Evolutionary conservation across 805 yeast genomes (phyloP), one percentile per base, ranked within the genome.

Genomic region (Nakazawaea wyomingensis): DNA sequence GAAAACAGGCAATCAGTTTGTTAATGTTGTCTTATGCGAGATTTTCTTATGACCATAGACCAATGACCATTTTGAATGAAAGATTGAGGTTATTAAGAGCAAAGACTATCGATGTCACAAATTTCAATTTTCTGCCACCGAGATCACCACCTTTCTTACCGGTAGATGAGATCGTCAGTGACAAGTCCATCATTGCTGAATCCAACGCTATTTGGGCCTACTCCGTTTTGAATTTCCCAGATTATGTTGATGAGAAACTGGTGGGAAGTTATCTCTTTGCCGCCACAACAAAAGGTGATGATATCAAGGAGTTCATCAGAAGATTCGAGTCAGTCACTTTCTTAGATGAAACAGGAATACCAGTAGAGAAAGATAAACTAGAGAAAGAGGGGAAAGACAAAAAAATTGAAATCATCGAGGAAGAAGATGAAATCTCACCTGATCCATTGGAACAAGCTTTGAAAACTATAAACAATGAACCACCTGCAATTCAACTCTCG

Each of bases 131-230:
- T 48, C 27, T 19, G 4, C 49, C 57, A 37, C 44, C 48, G 3
- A 31, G n/a, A 2, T 53, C 65, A 11, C 76, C 88, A 2, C 97
- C 97, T 3, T 76, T 91, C 45, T 63, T 91, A 33, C 90, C 96
- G 1, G 55, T 77, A 1, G 51, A 66, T 0, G 66, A 67, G 7
- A 55, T 85, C 7, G 51, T 52, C 1, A 48, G 57, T 11, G 55
- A 66, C 4, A 47, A 51, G 18, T 72, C 78, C 48, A 61, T 86
- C 1, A 43, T 84, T 34, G 80, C 82, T 0, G 98, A 91, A 60
- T 78, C 91, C 0, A 71, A 78, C 46, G 97, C 97, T 0, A 45
- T 91, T 5, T 77, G 95, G 80, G 71, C 73, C 2, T 79, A 71
- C 52, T 63, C 77, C 11, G 46, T 77, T 19, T 57, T 72, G 17